Evolutionary conservation across 1,284 basidiomycete genomes (phyloP), one percentile per base, ranked within the genome.

Genomic region (Austroboletus niveus): DNA sequence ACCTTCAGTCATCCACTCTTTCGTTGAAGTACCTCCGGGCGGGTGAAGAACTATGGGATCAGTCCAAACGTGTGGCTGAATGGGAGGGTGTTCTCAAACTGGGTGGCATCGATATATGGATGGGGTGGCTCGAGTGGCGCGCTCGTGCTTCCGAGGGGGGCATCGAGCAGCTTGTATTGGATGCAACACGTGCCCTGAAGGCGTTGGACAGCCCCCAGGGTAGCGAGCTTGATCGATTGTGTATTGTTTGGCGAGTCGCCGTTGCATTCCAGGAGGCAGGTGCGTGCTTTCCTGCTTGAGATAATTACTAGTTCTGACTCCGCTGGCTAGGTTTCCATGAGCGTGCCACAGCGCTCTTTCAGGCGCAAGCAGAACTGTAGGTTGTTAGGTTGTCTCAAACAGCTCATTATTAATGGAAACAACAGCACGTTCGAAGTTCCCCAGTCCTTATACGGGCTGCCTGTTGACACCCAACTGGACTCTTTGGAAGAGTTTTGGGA

Each of bases 401-500:
- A 42, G 38, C 29, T 51, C 47, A 50, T 55, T 34, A 15, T 47
- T 44, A 34, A 43, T 52, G 32, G 57, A 29, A 47, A 31, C 48
- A 49, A 12, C 58, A 89, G 86, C 41, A 73, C 75, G 12, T 89
- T 84, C 57, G 70, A 78, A 54, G 55, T 75, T 22, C 84, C 85
- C 0, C 65, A 72, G 39, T 58, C 65, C 20, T 58, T 85, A 2
- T 59, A 63, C 38, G 64, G 62, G 31, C 54, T 71, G 42, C 65
- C 83, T 17, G 70, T 82, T 34, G 70, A 78, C 22, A 61, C 57
- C 5, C 76, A 77, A 45, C 69, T 90, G 2, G 74, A 79, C 51
- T 70, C 75, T 12, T 72, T 91, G 5, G 87, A 89, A 68, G 79
- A 81, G 48, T 91, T 87, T 60, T 91, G 87, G 88, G 88, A 91